These are phyloP conservation scores for Cladosporium velox DNA, from an alignment of 2,329 filamentous ascomycete species.

Conservation along the genomic window DNA sequence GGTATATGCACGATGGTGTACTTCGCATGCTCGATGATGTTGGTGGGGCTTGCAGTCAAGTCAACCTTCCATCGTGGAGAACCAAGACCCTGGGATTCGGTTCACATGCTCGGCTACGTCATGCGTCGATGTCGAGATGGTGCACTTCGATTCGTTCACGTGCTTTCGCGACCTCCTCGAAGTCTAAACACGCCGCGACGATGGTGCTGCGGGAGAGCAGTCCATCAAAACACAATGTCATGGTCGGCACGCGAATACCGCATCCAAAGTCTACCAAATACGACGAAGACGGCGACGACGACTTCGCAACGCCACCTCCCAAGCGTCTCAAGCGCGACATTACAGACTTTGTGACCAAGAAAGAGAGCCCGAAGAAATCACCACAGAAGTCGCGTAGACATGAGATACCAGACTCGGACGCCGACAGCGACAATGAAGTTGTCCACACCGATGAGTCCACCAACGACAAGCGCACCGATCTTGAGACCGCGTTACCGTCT, in stretches of 20 bases:
- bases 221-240: constrained; percentile 50
- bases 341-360: constrained; percentile 24
- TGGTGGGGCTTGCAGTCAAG: constrained; percentile 1
- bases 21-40: neutral
- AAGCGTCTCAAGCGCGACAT: constrained; percentile 45
- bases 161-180: constrained; percentile 2
- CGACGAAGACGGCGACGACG: constrained; percentile 38
- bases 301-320: constrained; percentile 39
- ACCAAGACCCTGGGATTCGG: constrained; percentile 3
- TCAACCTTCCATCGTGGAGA: neutral
- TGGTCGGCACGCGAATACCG: constrained; percentile 47
- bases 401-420: constrained; percentile 36
- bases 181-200: neutral
- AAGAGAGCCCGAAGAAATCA: constrained; percentile 24
- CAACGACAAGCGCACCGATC: constrained; percentile 58
- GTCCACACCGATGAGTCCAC: constrained; percentile 28
- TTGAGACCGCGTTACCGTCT: constrained; percentile 71
- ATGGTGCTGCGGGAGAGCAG: constrained; percentile 42
- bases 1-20: neutral
- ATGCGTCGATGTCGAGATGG: neutral
- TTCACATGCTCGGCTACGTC: constrained; percentile 10
- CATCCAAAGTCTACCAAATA: constrained; percentile 50
- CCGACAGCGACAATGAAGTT: constrained; percentile 35
- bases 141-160: constrained; percentile 1
- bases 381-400: constrained; percentile 26